These are phyloP conservation scores for Diplocarpon mali DNA, from an alignment of 2,329 filamentous ascomycete genomes.

Conservation along the genomic window DNA sequence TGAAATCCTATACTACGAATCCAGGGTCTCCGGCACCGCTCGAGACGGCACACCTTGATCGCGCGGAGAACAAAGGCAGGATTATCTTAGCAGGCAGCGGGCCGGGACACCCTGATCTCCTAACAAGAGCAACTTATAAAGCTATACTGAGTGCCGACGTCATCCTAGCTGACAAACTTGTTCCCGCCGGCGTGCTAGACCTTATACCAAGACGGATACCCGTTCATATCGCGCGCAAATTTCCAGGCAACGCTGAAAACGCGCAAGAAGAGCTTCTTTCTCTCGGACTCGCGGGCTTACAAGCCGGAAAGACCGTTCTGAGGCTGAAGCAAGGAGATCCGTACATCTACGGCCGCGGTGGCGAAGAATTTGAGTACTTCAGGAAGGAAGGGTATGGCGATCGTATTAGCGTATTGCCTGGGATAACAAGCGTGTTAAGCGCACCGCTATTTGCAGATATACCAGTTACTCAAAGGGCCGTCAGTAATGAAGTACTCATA, in stretches of 20 bases:
- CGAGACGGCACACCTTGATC: conserved; percentile 25
- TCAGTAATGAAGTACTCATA: conserved; percentile 88
- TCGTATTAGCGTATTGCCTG: conserved; percentile 62
- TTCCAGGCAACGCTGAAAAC: conserved; percentile 89
- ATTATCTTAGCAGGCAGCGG: conserved; percentile 88
- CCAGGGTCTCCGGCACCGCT: conserved; percentile 23
- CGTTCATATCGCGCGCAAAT: conserved; percentile 89
- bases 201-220: conserved; percentile 83
- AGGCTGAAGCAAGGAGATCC: conserved; percentile 94
- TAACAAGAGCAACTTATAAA: conserved; percentile 72
- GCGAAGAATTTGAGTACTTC: conserved; percentile 86
- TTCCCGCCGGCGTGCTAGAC: conserved; percentile 73
- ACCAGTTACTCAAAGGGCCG: conserved; percentile 77
- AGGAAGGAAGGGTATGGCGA: conserved; percentile 55
- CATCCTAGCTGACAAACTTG: conserved; percentile 78
- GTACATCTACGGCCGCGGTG: conserved; percentile 89
- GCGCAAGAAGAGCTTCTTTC: conserved; percentile 84
- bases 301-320: conserved; percentile 67
- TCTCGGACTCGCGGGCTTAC: conserved; percentile 59
- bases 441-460: conserved; percentile 84
- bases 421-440: conserved; percentile 78
- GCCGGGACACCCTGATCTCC: conserved; percentile 81
- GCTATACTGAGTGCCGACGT: conserved; percentile 66
- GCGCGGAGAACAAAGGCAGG: conserved; percentile 40
- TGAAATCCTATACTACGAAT: conserved; percentile 54